Percentiles rank a stretch among this genome's conserved stretches.
These are phyloP conservation scores for Pseudoneurospora amorphoporcata DNA, from an alignment of 495 filamentous ascomycete genomes.

Conservation along the genomic window DNA sequence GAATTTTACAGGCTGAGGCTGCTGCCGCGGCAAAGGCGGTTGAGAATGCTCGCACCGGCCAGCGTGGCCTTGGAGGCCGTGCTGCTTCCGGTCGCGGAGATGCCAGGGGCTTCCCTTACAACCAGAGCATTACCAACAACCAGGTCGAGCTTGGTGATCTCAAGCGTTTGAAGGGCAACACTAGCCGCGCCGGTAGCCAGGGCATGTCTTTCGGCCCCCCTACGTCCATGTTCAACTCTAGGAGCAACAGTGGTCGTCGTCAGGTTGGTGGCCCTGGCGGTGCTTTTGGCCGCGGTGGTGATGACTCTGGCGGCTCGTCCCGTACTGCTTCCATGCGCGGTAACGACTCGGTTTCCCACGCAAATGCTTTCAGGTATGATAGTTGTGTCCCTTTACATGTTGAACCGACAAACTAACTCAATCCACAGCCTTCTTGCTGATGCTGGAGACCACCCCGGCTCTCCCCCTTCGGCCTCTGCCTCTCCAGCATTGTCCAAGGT, in stretches of 20 bases:
- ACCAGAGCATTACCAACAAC: conserved; percentile 51
- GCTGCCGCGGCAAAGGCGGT: conserved; percentile 56
- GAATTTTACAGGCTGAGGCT: conserved; percentile 44
- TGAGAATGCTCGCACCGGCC: conserved; percentile 48
- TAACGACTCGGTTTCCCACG: conserved; percentile 52
- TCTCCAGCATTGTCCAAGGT: conserved; percentile 52
- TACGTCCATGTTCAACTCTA: conserved; percentile 63
- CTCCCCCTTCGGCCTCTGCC: conserved; percentile 52
- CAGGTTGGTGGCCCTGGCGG: conserved; percentile 54
- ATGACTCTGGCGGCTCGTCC: conserved; percentile 67
- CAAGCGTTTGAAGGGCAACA: conserved; percentile 56
- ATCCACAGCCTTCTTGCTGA: conserved; percentile 35
- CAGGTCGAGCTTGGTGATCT: conserved; percentile 85
- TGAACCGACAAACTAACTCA: conserved; percentile 18
- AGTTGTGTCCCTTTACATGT: conserved; percentile 20
- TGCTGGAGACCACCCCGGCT: conserved; percentile 46
- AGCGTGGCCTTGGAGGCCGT: conserved; percentile 55
- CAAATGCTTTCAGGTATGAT: conserved; percentile 80
- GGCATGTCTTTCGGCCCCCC: conserved; percentile 59
- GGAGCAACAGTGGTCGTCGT: conserved; percentile 77
- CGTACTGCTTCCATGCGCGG: conserved; percentile 71
- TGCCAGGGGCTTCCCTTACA: conserved; percentile 66
- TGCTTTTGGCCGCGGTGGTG: conserved; percentile 56
- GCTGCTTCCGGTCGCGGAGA: conserved; percentile 71
- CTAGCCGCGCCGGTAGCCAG: conserved; percentile 43